phyloP scores from a whole-genome alignment of 805 yeast species.

The Saccharomycopsis synnaedendra region DNA sequence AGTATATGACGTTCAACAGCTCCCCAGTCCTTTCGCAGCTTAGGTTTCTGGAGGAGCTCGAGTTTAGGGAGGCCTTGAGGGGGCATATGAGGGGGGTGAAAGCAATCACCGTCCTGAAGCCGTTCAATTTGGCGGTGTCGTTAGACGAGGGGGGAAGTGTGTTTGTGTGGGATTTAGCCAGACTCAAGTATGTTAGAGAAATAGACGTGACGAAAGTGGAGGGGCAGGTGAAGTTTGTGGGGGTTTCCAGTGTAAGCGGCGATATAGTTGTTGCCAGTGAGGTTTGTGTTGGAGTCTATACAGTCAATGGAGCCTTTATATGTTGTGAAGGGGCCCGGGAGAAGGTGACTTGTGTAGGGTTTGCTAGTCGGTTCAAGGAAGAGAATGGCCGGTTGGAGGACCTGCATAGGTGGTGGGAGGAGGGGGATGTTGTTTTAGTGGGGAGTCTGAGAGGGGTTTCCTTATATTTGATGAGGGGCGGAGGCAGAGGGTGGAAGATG shows the following conservation, averaged over 20 bases:
- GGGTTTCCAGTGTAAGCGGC: conserved; percentile 47
- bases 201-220: conserved; percentile 8
- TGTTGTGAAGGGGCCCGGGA: conserved; percentile 17
- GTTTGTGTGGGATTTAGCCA: conserved; percentile 53
- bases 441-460: conserved; percentile 25
- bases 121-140: conserved; percentile 44
- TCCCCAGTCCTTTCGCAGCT: conserved; percentile 16
- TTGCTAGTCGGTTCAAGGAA: conserved; percentile 17
- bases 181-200: conserved; percentile 37
- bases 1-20: conserved; percentile 12
- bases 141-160: conserved; percentile 44
- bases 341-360: conserved; percentile 16
- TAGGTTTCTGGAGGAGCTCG: conserved; percentile 22
- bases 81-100: conserved; percentile 44
- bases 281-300: conserved; percentile 28
- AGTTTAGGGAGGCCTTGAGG: conserved; percentile 35
- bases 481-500: conserved; percentile 19
- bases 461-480: conserved; percentile 19
- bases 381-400: conserved; percentile 20
- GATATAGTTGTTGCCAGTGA: conserved; percentile 30
- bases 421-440: conserved; percentile 24
- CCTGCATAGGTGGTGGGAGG: conserved; percentile 29
- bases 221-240: conserved; percentile 22
- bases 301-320: conserved; percentile 40
- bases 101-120: conserved; percentile 36